These are phyloP conservation scores for Solanum hybrid DNA, from an alignment of 305 asterid genomes.

Conservation along the genomic window DNA sequence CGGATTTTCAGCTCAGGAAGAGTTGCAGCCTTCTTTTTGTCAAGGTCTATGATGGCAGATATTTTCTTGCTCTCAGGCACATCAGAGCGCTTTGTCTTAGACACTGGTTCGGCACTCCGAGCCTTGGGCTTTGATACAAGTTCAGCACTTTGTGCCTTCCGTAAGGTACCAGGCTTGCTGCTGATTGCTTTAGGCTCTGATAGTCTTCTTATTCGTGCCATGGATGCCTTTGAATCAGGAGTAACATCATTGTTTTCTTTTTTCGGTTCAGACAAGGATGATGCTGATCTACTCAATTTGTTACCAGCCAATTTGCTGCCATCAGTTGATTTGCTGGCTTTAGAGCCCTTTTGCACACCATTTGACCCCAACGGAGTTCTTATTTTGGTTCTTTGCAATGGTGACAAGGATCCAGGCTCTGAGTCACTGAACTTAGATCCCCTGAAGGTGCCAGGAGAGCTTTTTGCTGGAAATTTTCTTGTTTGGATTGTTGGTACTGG, in stretches of 20 bases:
- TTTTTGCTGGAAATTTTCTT: conserved; percentile 56
- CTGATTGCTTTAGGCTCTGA: conserved; percentile 74
- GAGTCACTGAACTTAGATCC: conserved; percentile 91
- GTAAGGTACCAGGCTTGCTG: conserved; percentile 30
- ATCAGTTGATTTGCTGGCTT: conserved; percentile 46
- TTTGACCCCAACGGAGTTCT: conserved; percentile 49
- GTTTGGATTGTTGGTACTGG: conserved; percentile 34
- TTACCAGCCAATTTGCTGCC: conserved; percentile 45
- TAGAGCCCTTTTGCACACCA: conserved; percentile 39
- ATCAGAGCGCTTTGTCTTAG: conserved; percentile 44
- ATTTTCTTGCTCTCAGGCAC: conserved; percentile 70
- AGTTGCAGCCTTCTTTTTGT: conserved; percentile 72
- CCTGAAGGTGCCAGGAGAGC: conserved; percentile 53
- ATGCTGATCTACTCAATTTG: conserved; percentile 62
- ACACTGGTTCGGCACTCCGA: conserved; percentile 16
- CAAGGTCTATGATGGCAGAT: conserved; percentile 73
- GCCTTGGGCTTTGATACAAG: conserved; percentile 38
- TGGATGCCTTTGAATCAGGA: conserved; percentile 64
- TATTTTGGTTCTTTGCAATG: conserved; percentile 90
- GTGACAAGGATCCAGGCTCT: conserved; percentile 89
- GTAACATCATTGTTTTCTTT: conserved; percentile 40
- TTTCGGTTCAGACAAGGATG: conserved; percentile 66
- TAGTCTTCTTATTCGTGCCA: conserved; percentile 67
- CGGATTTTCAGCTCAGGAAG: conserved; percentile 81
- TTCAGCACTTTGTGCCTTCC: conserved; percentile 49